These are phyloP conservation scores for Otatea glauca DNA, from an alignment of 176 grass and related monocot species.

Conservation along the genomic window DNA sequence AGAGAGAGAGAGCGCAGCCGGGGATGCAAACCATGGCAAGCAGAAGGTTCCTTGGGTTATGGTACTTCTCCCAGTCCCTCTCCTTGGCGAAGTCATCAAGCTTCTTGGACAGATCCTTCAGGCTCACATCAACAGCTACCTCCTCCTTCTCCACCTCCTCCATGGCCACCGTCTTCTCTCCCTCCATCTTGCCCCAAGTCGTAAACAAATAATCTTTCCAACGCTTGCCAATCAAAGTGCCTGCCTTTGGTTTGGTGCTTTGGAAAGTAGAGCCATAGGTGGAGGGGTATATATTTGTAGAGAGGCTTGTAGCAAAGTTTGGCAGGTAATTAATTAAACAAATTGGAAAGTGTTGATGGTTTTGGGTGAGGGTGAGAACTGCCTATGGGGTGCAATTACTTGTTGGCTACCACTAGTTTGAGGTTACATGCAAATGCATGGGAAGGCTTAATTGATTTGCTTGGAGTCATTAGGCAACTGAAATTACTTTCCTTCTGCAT, in stretches of 20 bases:
- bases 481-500: no score
- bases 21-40: constrained; percentile 80
- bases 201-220: constrained; percentile 16
- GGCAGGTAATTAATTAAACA: constrained; percentile 17
- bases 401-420: neutral
- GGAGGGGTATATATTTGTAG: constrained; percentile 27
- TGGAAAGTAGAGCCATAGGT: constrained; percentile 40
- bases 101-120: constrained; percentile 78
- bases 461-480: neutral
- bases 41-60: constrained; percentile 86
- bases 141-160: constrained; percentile 12
- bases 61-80: constrained; percentile 92
- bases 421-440: neutral
- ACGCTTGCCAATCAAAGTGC: constrained; percentile 12
- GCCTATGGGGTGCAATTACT: neutral
- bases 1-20: neutral
- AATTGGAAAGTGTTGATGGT: constrained; percentile 1
- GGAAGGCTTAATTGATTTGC: neutral
- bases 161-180: constrained; percentile 42
- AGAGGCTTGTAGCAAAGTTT: constrained; percentile 27
- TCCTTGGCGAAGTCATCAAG: constrained; percentile 82
- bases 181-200: constrained; percentile 14
- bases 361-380: neutral
- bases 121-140: constrained; percentile 55
- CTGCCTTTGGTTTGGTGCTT: constrained; percentile 38